These are phyloP conservation scores for Fonsecaea erecta DNA, from an alignment of 2,329 filamentous ascomycete genomes.

Conservation along the genomic window DNA sequence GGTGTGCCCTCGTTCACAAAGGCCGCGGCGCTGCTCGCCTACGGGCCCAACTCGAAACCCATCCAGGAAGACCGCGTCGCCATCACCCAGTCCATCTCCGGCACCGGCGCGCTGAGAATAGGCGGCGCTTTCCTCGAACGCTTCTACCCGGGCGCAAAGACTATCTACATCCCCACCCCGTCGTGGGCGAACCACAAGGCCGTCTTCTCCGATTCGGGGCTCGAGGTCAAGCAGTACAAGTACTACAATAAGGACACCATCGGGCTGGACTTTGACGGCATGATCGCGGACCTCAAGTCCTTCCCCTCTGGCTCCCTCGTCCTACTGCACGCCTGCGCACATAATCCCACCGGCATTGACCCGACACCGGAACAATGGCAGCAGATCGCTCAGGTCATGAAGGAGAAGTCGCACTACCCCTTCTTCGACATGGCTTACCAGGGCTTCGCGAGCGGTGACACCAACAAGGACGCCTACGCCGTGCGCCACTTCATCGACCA, in stretches of 20 bases:
- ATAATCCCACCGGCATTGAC: conserved; percentile 97
- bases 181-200: conserved; percentile 99
- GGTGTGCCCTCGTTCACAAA: conserved; percentile 93
- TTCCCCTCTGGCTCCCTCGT: conserved; percentile 87
- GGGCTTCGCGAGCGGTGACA: conserved; percentile 92
- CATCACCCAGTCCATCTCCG: conserved; percentile 97
- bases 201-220: conserved; percentile 90
- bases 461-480: conserved; percentile 89
- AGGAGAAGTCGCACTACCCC: conserved; percentile 83
- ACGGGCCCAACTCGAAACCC: conserved; percentile 77
- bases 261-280: conserved; percentile 93
- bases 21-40: conserved; percentile 87
- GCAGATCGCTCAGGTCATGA: conserved; percentile 84
- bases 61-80: conserved; percentile 76
- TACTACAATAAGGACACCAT: conserved; percentile 99
- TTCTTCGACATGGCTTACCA: conserved; percentile 99
- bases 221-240: conserved; percentile 91
- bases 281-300: conserved; percentile 86
- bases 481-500: conserved; percentile 91
- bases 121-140: conserved; percentile 90
- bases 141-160: conserved; percentile 89
- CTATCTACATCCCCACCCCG: conserved; percentile 93
- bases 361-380: conserved; percentile 91
- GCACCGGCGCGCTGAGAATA: conserved; percentile 93
- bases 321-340: conserved; percentile 93